Conservation (phyloP, 257 asterid genomes). For the Salvia rosmarinus region DNA sequence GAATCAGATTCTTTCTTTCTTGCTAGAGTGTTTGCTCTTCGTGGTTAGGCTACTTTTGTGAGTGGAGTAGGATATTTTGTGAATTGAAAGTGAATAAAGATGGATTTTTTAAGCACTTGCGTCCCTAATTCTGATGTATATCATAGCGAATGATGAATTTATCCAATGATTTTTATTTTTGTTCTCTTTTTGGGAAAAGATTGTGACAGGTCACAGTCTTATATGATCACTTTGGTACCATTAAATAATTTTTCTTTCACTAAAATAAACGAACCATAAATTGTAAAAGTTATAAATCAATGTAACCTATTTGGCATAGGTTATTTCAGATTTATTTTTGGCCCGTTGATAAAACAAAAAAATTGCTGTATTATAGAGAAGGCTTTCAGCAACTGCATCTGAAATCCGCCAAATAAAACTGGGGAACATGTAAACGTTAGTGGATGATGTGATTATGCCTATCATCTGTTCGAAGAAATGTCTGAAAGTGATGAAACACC, state of each 20-base stretch:
- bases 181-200: too few species aligned
- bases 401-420: neutral
- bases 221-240: too few species aligned
- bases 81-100: slow-evolving; percentile 16
- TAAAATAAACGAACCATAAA: too few species aligned
- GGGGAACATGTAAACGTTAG: neutral
- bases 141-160: too few species aligned
- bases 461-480: slow-evolving; percentile 7
- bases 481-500: neutral
- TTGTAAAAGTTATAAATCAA: too few species aligned
- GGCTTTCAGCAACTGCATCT: neutral
- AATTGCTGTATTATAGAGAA: neutral
- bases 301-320: neutral
- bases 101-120: too few species aligned
- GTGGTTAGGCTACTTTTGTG: slow-evolving; percentile 3
- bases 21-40: neutral
- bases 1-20: neutral
- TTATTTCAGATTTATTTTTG: neutral
- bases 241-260: too few species aligned
- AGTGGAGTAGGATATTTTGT: neutral
- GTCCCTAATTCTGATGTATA: too few species aligned
- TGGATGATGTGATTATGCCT: neutral
- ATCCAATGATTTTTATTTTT: too few species aligned
- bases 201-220: too few species aligned
- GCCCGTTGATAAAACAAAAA: neutral